Evolutionary conservation across 1,284 basidiomycete genomes (phyloP).

Genomic region (Crucibulum cyathiforme): DNA sequence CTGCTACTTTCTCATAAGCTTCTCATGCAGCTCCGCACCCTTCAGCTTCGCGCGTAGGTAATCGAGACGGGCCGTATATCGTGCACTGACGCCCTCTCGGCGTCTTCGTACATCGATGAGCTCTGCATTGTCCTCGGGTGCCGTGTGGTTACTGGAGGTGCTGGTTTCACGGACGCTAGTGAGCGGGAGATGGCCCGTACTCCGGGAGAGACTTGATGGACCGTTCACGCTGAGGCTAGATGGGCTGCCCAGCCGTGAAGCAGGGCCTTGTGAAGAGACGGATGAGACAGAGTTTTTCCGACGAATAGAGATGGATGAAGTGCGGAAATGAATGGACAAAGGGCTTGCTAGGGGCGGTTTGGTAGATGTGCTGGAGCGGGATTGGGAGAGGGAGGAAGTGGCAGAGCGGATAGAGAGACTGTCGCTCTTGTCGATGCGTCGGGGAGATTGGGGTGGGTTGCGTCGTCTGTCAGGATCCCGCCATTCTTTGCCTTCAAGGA

Average conservation of each 20-base stretch:
- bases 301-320: constrained; percentile 26
- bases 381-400: constrained; percentile 47
- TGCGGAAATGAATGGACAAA: constrained; percentile 27
- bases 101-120: constrained; percentile 65
- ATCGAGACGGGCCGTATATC: constrained; percentile 73
- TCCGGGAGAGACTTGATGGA: constrained; percentile 36
- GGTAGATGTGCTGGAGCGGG: constrained; percentile 39
- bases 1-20: constrained; percentile 50
- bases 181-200: constrained; percentile 38
- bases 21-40: constrained; percentile 76
- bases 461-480: constrained; percentile 17
- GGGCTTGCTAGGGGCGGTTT: constrained; percentile 25
- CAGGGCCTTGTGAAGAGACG: constrained; percentile 34
- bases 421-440: constrained; percentile 30
- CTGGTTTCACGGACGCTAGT: constrained; percentile 18
- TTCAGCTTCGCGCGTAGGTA: constrained; percentile 76
- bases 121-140: constrained; percentile 46
- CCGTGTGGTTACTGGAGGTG: constrained; percentile 5
- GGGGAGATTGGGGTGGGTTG: constrained; percentile 23
- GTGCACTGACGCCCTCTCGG: constrained; percentile 63
- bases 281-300: constrained; percentile 56
- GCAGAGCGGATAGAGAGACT: constrained; percentile 49
- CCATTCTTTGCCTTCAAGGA: constrained; percentile 41
- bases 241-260: constrained; percentile 11
- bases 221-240: constrained; percentile 13